Evolutionary conservation across 2,329 filamentous ascomycete species (phyloP).

Genomic region (Sporothrix schenckii): DNA sequence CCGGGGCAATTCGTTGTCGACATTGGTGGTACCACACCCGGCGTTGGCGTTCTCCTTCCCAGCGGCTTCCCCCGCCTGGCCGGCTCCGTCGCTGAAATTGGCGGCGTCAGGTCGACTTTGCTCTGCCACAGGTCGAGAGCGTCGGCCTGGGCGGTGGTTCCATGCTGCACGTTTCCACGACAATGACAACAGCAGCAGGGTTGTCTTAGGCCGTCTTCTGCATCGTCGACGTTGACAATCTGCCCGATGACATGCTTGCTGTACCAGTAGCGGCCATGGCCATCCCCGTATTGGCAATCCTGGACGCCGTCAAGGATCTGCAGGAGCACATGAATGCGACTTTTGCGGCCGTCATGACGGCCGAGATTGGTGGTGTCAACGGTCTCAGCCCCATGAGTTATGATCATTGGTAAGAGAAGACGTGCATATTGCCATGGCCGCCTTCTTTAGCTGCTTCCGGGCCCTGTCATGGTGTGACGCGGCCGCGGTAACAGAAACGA

Average conservation of each 20-base stretch:
- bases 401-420: no score
- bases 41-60: conserved; percentile 62
- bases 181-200: conserved; percentile 47
- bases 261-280: conserved; percentile 51
- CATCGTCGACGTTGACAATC: conserved; percentile 46
- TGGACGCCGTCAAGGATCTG: conserved; percentile 45
- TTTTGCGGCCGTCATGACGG: conserved; percentile 48
- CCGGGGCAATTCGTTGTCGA: conserved; percentile 58
- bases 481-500: no score
- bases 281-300: conserved; percentile 48
- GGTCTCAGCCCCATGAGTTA: conserved; percentile 46
- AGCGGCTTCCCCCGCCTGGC: conserved; percentile 67
- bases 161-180: conserved; percentile 48
- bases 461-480: no score
- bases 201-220: conserved; percentile 43
- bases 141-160: conserved; percentile 64
- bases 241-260: conserved; percentile 50
- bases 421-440: no score
- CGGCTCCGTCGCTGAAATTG: conserved; percentile 63
- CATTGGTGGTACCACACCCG: conserved; percentile 67
- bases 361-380: conserved; percentile 60
- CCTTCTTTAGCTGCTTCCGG: no score
- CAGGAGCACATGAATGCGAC: conserved; percentile 41
- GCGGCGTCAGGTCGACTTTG: conserved; percentile 64
- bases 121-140: conserved; percentile 60